Percentiles rank a stretch among this genome's conserved stretches.
phyloP scores from a whole-genome alignment of 202 grass and related monocot species.

The Carex sylvatica region DNA sequence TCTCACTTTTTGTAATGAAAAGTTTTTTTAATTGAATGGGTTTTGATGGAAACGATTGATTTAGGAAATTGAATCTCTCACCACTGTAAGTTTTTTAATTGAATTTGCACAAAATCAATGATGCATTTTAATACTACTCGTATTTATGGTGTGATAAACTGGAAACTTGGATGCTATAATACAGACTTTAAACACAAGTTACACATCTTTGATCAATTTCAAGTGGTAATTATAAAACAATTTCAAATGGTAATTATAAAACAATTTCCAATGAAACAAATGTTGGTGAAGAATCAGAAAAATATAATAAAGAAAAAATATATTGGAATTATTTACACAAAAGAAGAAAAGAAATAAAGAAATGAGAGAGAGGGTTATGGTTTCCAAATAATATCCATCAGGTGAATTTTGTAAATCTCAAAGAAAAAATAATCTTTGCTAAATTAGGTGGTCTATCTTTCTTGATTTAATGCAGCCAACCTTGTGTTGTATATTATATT shows the following conservation, averaged over 20 bases:
- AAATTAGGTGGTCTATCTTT: neutral
- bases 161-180: neutral
- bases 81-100: too few relatives aligned
- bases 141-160: neutral
- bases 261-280: neutral
- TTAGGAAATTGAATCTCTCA: too few relatives aligned
- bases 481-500: neutral
- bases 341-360: neutral
- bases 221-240: neutral
- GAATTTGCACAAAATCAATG: too few relatives aligned
- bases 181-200: neutral
- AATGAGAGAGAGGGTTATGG: neutral
- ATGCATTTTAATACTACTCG: too few relatives aligned
- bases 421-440: too few relatives aligned
- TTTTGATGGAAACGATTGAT: too few relatives aligned
- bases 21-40: too few relatives aligned
- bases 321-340: neutral
- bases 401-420: neutral
- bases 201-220: neutral
- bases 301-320: neutral
- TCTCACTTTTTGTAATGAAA: too few relatives aligned
- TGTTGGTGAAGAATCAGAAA: neutral
- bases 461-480: neutral
- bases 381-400: neutral
- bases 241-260: neutral